Conservation (phyloP, 257 asterid species). For the Capsicum rhomboideum region DNA sequence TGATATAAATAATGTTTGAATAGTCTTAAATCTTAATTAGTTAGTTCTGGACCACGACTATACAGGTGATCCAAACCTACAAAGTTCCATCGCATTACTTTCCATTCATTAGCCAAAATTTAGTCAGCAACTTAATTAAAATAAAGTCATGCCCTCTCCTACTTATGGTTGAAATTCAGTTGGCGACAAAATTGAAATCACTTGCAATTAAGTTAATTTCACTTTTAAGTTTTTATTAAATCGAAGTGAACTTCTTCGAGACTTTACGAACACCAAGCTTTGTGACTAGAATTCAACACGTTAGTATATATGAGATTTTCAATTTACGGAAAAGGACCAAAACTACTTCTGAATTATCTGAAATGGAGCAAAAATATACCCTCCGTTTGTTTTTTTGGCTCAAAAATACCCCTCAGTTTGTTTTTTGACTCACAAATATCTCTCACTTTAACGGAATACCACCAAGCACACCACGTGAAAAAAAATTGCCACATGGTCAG, state of each 20-base stretch:
- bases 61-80: not conserved
- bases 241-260: not conserved
- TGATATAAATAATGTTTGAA: not conserved
- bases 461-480: too few species aligned
- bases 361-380: too few species aligned
- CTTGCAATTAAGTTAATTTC: not conserved
- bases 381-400: too few species aligned
- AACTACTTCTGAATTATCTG: too few species aligned
- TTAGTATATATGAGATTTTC: too few species aligned
- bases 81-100: not conserved
- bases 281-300: too few species aligned
- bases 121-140: not conserved
- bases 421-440: too few species aligned
- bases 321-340: too few species aligned
- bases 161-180: not conserved
- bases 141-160: not conserved
- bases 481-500: too few species aligned
- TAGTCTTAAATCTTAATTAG: not conserved
- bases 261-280: not conserved
- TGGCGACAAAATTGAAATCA: not conserved
- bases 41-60: not conserved
- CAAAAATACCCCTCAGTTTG: too few species aligned
- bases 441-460: too few species aligned
- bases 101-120: not conserved
- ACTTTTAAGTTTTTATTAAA: not conserved